These are phyloP conservation scores for Neonectria sp. DNA, from an alignment of 2,329 filamentous ascomycete genomes.

Conservation along the genomic window DNA sequence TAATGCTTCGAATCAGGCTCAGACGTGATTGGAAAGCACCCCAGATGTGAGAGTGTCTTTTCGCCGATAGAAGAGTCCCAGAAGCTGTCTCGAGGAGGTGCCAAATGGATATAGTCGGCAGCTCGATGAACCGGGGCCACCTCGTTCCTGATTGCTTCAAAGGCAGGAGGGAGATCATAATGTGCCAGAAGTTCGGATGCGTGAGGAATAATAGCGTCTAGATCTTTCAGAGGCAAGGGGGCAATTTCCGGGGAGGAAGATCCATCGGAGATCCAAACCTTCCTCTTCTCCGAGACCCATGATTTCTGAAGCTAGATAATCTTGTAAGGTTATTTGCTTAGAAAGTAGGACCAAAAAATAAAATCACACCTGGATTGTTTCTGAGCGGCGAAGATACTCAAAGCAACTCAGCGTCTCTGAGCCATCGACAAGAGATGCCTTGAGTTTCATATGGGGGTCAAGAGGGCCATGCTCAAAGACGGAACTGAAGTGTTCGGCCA, in stretches of 20 bases:
- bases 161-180: background rate
- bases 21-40: conserved; percentile 32
- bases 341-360: background rate
- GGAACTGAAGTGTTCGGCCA: conserved; percentile 36
- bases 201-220: conserved; percentile 14
- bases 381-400: conserved; percentile 33
- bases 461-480: conserved; percentile 35
- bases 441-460: conserved; percentile 8
- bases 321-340: background rate
- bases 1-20: conserved; percentile 32
- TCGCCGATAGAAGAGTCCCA: conserved; percentile 32
- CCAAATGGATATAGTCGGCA: conserved; percentile 23
- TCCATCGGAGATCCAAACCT: conserved; percentile 17
- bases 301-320: conserved; percentile 30
- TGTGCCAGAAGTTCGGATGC: conserved; percentile 29
- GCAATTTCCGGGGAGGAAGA: background rate
- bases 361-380: conserved; percentile 29
- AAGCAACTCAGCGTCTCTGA: conserved; percentile 33
- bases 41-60: conserved; percentile 18
- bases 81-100: conserved; percentile 21
- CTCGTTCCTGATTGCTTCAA: conserved; percentile 9
- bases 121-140: conserved; percentile 1
- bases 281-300: conserved; percentile 25
- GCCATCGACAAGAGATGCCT: conserved; percentile 10
- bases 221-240: conserved; percentile 1